A percentile compares a stretch with the other conserved stretches of the same genome.
Conservation (phyloP, 2,329 filamentous ascomycete species). For the Ceratocystis variospora region DNA sequence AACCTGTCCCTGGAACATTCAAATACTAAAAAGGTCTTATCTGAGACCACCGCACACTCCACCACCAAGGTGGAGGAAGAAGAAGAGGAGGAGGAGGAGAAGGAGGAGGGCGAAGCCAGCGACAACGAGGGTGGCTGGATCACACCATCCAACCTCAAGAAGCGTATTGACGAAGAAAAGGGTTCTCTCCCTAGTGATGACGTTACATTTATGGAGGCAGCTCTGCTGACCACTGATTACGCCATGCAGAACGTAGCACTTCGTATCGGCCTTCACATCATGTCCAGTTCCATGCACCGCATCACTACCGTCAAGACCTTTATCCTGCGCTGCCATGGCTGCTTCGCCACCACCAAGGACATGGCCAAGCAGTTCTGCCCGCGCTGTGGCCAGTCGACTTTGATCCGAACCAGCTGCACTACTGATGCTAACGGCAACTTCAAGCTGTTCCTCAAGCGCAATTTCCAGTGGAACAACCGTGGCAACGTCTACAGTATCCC, state of each 20-base stretch:
- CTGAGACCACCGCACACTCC: background rate
- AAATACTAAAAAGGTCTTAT: background rate
- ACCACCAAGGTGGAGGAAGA: background rate
- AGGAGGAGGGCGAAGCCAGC: slow-evolving; percentile 21
- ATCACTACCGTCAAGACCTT: slow-evolving; percentile 79
- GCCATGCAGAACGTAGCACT: slow-evolving; percentile 96
- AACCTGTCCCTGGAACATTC: slow-evolving; percentile 8
- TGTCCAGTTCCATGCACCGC: slow-evolving; percentile 64
- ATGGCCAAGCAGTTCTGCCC: slow-evolving; percentile 87
- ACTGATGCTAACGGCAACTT: slow-evolving; percentile 72
- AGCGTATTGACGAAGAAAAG: slow-evolving; percentile 59
- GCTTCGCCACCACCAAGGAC: slow-evolving; percentile 72
- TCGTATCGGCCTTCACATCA: slow-evolving; percentile 83
- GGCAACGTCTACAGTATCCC: slow-evolving; percentile 89
- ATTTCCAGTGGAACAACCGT: slow-evolving; percentile 91
- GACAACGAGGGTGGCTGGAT: slow-evolving; percentile 61
- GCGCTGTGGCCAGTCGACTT: slow-evolving; percentile 72
- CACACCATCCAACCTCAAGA: slow-evolving; percentile 80
- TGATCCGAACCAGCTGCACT: slow-evolving; percentile 73
- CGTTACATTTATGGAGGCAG: slow-evolving; percentile 58
- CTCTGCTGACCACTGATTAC: slow-evolving; percentile 88
- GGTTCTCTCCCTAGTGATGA: slow-evolving; percentile 28
- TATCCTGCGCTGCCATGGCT: slow-evolving; percentile 84
- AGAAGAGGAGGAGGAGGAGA: background rate
- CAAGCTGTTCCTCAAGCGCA: slow-evolving; percentile 75